Percentiles rank a stretch among this genome's conserved stretches.
Evolutionary conservation across 257 asterid species (phyloP).

Genomic region (Gardenia jasminoides): DNA sequence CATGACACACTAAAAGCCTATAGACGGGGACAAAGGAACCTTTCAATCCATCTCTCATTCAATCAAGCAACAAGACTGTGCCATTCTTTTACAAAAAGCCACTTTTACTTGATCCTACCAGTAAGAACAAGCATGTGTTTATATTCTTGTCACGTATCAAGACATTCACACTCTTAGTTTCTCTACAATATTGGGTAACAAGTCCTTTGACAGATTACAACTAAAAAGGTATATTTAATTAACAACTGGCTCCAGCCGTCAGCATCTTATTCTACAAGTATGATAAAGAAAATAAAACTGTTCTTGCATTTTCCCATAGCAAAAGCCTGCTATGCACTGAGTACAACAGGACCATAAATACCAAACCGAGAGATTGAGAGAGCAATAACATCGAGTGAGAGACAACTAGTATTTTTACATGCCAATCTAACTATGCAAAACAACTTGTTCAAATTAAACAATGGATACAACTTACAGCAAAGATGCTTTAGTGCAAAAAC

Average conservation of each 20-base stretch:
- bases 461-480: neutral
- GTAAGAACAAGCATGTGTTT: no score
- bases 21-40: neutral
- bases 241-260: neutral
- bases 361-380: no score
- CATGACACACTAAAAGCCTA: neutral
- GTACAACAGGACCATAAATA: neutral
- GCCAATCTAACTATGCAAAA: neutral
- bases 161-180: no score
- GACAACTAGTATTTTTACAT: neutral
- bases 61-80: neutral
- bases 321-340: neutral
- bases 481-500: neutral
- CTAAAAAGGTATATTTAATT: no score
- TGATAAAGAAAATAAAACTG: neutral
- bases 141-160: no score
- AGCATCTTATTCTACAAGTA: neutral
- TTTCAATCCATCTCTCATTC: neutral
- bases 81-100: neutral
- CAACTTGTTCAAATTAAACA: neutral
- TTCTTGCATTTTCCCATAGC: neutral
- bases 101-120: neutral
- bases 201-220: no score
- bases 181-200: no score
- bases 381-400: neutral